These are phyloP conservation scores for Coemansia sp. DNA, from an alignment of 192 early-diverging fungal genomes.

Conservation along the genomic window DNA sequence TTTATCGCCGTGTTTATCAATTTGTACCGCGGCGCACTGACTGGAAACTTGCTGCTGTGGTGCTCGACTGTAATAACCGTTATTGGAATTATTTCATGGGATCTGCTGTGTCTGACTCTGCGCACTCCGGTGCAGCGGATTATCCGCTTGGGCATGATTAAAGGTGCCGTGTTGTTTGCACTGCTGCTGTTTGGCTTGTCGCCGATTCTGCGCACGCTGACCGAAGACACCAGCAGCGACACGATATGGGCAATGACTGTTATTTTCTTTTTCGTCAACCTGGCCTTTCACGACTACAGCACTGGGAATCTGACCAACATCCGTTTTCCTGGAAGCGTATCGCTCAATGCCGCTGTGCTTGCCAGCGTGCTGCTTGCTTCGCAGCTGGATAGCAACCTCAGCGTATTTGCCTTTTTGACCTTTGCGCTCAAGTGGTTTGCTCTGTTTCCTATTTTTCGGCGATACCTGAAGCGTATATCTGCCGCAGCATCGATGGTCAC, in stretches of 20 bases:
- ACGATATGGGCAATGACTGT: conserved; percentile 92
- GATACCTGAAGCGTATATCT: conserved; percentile 67
- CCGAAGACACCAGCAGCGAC: conserved; percentile 84
- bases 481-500: conserved; percentile 56
- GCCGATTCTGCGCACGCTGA: conserved; percentile 88
- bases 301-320: conserved; percentile 44
- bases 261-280: conserved; percentile 78
- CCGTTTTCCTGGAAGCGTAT: conserved; percentile 90
- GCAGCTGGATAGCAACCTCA: conserved; percentile 73
- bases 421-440: conserved; percentile 92
- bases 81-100: conserved; percentile 73
- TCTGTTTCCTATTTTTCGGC: conserved; percentile 88
- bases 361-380: conserved; percentile 91
- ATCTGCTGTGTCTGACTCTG: conserved; percentile 39
- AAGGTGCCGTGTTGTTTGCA: conserved; percentile 72
- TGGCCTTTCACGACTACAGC: conserved; percentile 88
- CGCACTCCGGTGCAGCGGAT: conserved; percentile 45
- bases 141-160: conserved; percentile 45
- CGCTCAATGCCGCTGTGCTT: conserved; percentile 95
- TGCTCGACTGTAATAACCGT: conserved; percentile 60
- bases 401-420: conserved; percentile 84
- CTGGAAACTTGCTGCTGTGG: conserved; percentile 61
- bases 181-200: conserved; percentile 78
- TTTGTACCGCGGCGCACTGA: conserved; percentile 60
- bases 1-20: conserved; percentile 89